These are phyloP conservation scores for Tetracladium marchalianum DNA, from an alignment of 495 filamentous ascomycete genomes.

Conservation along the genomic window DNA sequence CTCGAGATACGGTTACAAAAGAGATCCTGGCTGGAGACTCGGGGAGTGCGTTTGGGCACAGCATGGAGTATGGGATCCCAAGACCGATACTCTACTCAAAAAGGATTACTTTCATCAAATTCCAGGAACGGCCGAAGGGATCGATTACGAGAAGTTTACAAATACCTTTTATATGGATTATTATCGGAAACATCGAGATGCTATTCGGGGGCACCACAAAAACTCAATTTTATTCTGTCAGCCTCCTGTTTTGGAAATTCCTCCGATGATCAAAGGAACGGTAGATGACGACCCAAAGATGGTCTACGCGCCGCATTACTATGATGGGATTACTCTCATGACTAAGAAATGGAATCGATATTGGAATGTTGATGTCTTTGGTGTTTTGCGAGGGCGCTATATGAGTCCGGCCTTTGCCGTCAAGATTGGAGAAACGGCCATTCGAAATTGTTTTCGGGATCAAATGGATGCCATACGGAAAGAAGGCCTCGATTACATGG, in stretches of 20 bases:
- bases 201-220: slow-evolving; percentile 65
- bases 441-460: slow-evolving; percentile 86
- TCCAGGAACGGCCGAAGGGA: slow-evolving; percentile 53
- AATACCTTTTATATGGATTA: slow-evolving; percentile 83
- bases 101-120: slow-evolving; percentile 84
- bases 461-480: slow-evolving; percentile 81
- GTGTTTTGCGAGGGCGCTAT: slow-evolving; percentile 82
- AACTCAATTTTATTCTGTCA: slow-evolving; percentile 84
- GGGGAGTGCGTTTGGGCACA: slow-evolving; percentile 96
- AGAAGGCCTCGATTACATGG: slow-evolving; percentile 86
- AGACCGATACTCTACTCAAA: slow-evolving; percentile 61
- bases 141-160: slow-evolving; percentile 79
- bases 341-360: slow-evolving; percentile 97
- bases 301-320: slow-evolving; percentile 91
- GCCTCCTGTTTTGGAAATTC: slow-evolving; percentile 83
- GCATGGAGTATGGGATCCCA: slow-evolving; percentile 89
- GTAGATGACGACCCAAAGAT: slow-evolving; percentile 80
- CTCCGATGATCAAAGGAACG: slow-evolving; percentile 79
- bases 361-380: slow-evolving; percentile 95
- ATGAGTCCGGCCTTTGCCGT: slow-evolving; percentile 79
- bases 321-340: slow-evolving; percentile 92
- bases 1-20: slow-evolving; percentile 77
- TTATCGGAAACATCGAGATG: slow-evolving; percentile 65
- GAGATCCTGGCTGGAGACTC: slow-evolving; percentile 80
- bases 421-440: slow-evolving; percentile 88